Conservation (phyloP, 2,329 filamentous ascomycete species). For the Ilyonectria destructans region DNA sequence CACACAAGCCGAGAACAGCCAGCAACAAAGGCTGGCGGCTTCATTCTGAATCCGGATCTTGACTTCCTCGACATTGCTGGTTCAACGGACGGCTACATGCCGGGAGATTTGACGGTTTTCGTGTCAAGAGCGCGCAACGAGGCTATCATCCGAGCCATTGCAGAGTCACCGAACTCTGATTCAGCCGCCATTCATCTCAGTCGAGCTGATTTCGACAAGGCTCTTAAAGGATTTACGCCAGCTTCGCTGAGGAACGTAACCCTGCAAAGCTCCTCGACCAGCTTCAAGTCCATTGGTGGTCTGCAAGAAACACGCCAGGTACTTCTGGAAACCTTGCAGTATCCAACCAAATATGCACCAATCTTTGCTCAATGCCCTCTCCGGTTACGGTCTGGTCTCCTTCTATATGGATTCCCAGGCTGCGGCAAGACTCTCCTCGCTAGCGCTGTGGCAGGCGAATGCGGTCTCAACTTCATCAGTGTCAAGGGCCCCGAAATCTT, state of each 20-base stretch:
- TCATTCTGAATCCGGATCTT: constrained; percentile 81
- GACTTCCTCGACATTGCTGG: constrained; percentile 95
- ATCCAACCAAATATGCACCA: constrained; percentile 97
- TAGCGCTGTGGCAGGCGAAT: constrained; percentile 97
- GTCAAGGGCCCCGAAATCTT: constrained; percentile 98
- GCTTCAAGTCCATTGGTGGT: constrained; percentile 93
- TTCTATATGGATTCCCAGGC: constrained; percentile 95
- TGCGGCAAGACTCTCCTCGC: constrained; percentile 97
- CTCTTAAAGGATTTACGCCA: constrained; percentile 93
- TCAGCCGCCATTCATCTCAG: constrained; percentile 74
- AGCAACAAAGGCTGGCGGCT: constrained; percentile 69
- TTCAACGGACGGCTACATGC: constrained; percentile 98
- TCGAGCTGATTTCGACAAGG: constrained; percentile 84
- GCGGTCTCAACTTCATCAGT: constrained; percentile 97
- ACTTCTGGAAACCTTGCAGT: constrained; percentile 95
- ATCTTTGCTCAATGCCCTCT: constrained; percentile 97
- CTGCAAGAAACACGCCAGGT: constrained; percentile 88
- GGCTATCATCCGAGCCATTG: constrained; percentile 88
- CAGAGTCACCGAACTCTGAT: constrained; percentile 64
- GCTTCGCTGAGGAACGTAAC: constrained; percentile 96
- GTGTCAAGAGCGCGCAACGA: constrained; percentile 92
- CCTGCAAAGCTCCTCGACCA: constrained; percentile 92
- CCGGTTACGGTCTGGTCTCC: constrained; percentile 91
- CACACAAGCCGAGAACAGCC: constrained; percentile 63
- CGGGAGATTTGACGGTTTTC: constrained; percentile 89